Base-by-base conservation (phyloP, 2,329 filamentous ascomycete genomes). In the Seiridium cupressi region DNA sequence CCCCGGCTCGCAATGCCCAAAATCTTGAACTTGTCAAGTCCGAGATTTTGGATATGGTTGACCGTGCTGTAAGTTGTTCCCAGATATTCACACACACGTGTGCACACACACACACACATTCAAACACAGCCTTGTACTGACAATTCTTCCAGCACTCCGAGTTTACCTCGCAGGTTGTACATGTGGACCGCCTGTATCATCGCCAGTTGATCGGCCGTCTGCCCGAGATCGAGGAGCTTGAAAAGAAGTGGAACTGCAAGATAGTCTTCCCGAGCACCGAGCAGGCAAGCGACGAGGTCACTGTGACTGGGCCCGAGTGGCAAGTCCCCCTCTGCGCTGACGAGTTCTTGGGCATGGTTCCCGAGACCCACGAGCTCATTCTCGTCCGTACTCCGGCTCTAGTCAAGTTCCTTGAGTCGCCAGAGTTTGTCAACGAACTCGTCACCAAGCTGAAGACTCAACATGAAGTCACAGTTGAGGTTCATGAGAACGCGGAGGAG, bases 231-330 rank as follows among this genome's bases (percentile, higher is more conserved):
- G 94, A 98, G 66, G 92, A 95, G 68, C 83, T 99, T 56, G 95
- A 99, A 80, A 96, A 96, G 83, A 97, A 97, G 78, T 98, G 93
- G 90, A 98, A 98, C 76, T 99, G 95, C 88, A 98, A 98, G 81
- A 96, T 99, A 71, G 91, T 93, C 67, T 99, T 99, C 73, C 95
- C 95, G 6, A 97, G 93, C 77, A 98, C 95, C 8, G 95, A 99
- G 75, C 91, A 96, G 76, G 95, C 95, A 31, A 98, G 94, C 73
- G 95, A 99, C 71, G 90, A 96, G 71, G 93, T 99, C 57, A 96
- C 90, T 18, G 93, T 99, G 61, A 97, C 93, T 63, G 95, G 95
- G 4, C 95, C 95, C 55, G 94, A 98, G 79, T 99, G 96, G 85
- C 95, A 98, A 82, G 94, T 99, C 42, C 94, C 95, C 63, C 91